These are phyloP conservation scores for Ceratocystis colombiana DNA, from an alignment of 2,329 filamentous ascomycete genomes.

Conservation along the genomic window DNA sequence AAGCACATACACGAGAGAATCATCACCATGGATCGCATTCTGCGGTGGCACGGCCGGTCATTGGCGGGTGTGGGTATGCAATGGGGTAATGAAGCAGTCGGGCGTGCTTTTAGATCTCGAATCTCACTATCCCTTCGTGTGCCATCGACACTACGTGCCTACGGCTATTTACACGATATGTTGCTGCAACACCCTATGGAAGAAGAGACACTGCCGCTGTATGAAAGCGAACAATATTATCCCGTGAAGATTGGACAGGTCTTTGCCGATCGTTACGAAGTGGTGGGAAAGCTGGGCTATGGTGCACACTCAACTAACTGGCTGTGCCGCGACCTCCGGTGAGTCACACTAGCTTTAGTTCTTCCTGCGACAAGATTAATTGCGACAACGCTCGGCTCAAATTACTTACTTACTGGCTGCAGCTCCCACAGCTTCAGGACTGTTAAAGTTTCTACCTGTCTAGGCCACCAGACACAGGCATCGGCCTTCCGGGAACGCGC, in stretches of 20 bases:
- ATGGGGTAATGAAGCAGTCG: neutral
- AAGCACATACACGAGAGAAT: neutral
- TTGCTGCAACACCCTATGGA: slow-evolving; percentile 27
- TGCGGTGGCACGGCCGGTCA: neutral
- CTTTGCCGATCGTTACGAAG: slow-evolving; percentile 28
- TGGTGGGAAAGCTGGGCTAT: slow-evolving; percentile 30
- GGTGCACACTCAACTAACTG: slow-evolving; percentile 30
- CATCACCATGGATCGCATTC: neutral
- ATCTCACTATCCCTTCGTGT: neutral
- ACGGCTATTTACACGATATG: slow-evolving; percentile 25
- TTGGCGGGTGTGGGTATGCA: too few species aligned
- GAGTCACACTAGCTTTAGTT: neutral
- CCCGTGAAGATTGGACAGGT: slow-evolving; percentile 28
- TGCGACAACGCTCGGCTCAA: neutral
- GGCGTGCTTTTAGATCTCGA: neutral
- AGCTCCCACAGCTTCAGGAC: slow-evolving; percentile 17
- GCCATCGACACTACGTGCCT: neutral
- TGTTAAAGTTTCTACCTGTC: slow-evolving; percentile 18
- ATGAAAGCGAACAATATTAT: slow-evolving; percentile 28
- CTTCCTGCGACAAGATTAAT: neutral
- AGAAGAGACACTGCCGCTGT: slow-evolving; percentile 28
- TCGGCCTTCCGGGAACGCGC: slow-evolving; percentile 2
- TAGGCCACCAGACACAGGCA: slow-evolving; percentile 12
- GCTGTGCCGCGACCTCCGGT: slow-evolving; percentile 29
- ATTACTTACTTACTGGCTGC: neutral